Base-by-base conservation (phyloP, 116 monocot species). In the Iris pallida region DNA sequence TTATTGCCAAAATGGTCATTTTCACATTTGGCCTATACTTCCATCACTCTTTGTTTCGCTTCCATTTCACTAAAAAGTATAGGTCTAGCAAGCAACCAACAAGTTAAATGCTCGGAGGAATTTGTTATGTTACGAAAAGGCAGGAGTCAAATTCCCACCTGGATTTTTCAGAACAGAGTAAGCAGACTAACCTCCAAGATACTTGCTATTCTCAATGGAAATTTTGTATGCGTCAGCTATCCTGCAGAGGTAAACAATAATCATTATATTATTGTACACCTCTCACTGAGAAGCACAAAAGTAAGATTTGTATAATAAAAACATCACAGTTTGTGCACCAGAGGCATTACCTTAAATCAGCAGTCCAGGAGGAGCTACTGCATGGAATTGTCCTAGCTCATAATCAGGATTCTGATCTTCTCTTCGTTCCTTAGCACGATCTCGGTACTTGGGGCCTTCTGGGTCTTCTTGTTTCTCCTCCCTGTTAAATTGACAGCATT, bases 191-290 rank as follows among this genome's bases (percentile, higher is more conserved):
- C 99, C 99, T 99, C 99, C 99, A 76, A 99, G 93, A 68, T 99
- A 99, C 73, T 99, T 99, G 94, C 99, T 99, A 63, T 99, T 93
- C 82, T 99, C 99, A 68, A 99, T 99, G 49, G 99, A 93, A 80
- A 99, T 82, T 72, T 90, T 93, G 15, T 86, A 86, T 42, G 86
- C 86, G 78, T 99, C 93, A 58, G 90, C 84, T 42, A 63, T 59
- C 86, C 99, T 99, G 79, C 69, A 86, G 70, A 66, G 3, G 54
- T 54, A 67, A 43, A 54, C 54, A 13, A 8, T 30, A 30, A 30
- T 30, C 30, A 30, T 30, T 30, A 5, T 47, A 41, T 18, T 8
- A 19, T 64, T 18, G 8, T 6, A 64, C 4, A 47, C 18, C 15
- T 45, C 45, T 18, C 18, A 65, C 56, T 53, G 16, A 71, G 11